phyloP scores from a whole-genome alignment of 257 asterid species.

The Pogostemon cablin region DNA sequence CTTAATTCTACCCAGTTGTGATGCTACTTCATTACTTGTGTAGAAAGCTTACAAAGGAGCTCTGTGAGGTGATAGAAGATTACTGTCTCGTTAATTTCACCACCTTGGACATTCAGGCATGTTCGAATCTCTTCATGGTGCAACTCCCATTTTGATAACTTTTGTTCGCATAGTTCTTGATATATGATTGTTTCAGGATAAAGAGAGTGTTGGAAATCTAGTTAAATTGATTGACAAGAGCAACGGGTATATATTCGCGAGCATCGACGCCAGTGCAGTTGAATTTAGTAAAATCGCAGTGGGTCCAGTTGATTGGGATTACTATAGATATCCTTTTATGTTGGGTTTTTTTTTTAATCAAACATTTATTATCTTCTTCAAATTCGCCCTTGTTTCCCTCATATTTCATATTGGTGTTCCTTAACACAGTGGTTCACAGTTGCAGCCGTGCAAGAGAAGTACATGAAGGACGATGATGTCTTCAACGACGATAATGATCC shows the following conservation, averaged over 20 bases:
- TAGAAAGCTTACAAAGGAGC: conserved; percentile 96
- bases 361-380: not conserved
- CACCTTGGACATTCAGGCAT: conserved; percentile 92
- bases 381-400: not conserved
- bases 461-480: conserved; percentile 79
- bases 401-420: conserved; percentile 39
- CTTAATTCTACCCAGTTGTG: not conserved
- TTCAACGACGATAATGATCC: conserved; percentile 36
- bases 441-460: conserved; percentile 98
- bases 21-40: conserved; percentile 5
- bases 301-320: conserved; percentile 87
- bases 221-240: conserved; percentile 89
- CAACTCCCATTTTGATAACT: conserved; percentile 25
- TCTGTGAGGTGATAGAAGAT: conserved; percentile 85
- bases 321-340: conserved; percentile 87
- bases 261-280: conserved; percentile 83
- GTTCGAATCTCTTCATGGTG: conserved; percentile 28
- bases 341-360: not conserved
- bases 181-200: conserved; percentile 60
- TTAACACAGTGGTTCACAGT: conserved; percentile 71
- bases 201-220: conserved; percentile 90
- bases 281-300: conserved; percentile 96
- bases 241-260: conserved; percentile 89
- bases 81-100: conserved; percentile 79
- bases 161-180: conserved; percentile 15